Base-by-base conservation (phyloP, 148 eudicot genomes). In the Mesembryanthemum crystallinum region DNA sequence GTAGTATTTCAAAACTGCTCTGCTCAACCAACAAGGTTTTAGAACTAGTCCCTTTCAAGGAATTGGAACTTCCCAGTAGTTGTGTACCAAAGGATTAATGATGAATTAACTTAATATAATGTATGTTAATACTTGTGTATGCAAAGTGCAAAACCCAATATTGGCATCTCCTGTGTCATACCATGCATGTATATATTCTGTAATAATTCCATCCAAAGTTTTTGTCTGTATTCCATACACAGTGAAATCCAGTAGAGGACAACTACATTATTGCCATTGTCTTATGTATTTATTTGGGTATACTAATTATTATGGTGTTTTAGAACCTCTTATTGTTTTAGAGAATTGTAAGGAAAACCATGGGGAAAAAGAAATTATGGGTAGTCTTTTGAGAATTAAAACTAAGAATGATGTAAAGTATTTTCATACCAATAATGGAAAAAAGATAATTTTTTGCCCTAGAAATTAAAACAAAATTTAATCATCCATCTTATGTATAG, bases 251-350 rank as follows among this genome's bases (percentile, higher is more conserved):
- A 73, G 61, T 64, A 71, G 68, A 70, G 67, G 78, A 80, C 87
- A 84, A 72, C 81, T 81, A 70, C 81, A 83, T 87, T 83, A 87
- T 85, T 85, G 84, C 60, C 39, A 65, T 85, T 89, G 85, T 87
- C 85, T 74, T 84, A 84, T 74, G 39, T 72, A 73, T 84, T 73
- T 75, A 79, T 75, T 67, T 68, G 74, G 73, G 30, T 79, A 66
- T 66, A 45, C 52, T 73, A 78, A 58, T 79, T 67, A 33, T 33
- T n/a, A 33, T 15, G 52, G 35, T 25, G 30, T 47, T 39, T 69
- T 70, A 63, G 35, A n/a, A 80, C 66, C 3, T 65, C 23, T 75
- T n/a, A 75, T 64, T 43, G 69, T 64, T 73, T n/a, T 57, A 72
- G 73, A 65, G 8, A 51, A 64, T 43, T 67, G 28, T 4, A 67